These are phyloP conservation scores for Penicillium pancosmium DNA, from an alignment of 495 filamentous ascomycete genomes.

Conservation along the genomic window DNA sequence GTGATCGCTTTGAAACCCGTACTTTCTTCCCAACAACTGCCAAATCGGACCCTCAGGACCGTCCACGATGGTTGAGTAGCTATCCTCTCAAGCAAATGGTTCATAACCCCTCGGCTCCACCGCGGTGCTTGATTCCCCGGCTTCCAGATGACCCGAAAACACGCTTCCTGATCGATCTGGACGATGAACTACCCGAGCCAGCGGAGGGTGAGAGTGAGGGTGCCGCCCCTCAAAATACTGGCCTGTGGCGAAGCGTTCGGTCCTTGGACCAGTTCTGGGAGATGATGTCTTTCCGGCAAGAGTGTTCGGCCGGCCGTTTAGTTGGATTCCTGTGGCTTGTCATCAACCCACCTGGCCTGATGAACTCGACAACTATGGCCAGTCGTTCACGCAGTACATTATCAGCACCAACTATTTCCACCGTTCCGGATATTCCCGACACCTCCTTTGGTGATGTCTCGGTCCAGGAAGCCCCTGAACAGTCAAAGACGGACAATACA, in stretches of 20 bases:
- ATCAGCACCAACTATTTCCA: constrained; percentile 12
- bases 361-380: constrained; percentile 44
- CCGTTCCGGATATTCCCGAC: constrained; percentile 8
- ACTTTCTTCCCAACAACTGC: constrained; percentile 56
- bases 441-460: constrained; percentile 7
- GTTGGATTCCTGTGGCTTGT: constrained; percentile 96
- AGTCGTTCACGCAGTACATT: constrained; percentile 24
- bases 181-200: constrained; percentile 67
- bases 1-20: constrained; percentile 73
- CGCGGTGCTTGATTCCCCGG: constrained; percentile 81
- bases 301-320: constrained; percentile 86
- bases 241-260: constrained; percentile 79
- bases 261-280: constrained; percentile 96
- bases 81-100: constrained; percentile 69
- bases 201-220: constrained; percentile 21
- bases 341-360: constrained; percentile 57
- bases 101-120: constrained; percentile 61
- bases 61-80: constrained; percentile 52
- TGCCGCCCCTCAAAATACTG: constrained; percentile 43
- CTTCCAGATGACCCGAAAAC: constrained; percentile 98
- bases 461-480: background rate
- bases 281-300: constrained; percentile 94
- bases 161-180: constrained; percentile 84
- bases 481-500: background rate
- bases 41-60: constrained; percentile 45